Conservation (phyloP, 805 yeast genomes). For the Saturnispora zaruensis region DNA sequence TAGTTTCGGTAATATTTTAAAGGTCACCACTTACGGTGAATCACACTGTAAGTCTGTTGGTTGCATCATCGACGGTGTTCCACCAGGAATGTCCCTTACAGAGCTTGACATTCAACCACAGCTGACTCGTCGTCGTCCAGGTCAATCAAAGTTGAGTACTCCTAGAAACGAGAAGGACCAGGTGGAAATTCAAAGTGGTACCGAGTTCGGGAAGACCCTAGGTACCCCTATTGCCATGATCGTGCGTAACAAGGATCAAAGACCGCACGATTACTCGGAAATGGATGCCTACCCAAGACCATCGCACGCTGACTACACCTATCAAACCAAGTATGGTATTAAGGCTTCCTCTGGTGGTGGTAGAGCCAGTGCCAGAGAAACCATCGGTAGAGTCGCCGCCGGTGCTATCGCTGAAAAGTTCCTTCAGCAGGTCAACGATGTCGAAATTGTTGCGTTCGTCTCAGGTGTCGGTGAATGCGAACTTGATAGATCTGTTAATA, state of each 20-base stretch:
- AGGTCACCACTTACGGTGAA: slow-evolving; percentile 95
- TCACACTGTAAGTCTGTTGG: slow-evolving; percentile 97
- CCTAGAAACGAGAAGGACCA: slow-evolving; percentile 94
- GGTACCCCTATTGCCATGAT: slow-evolving; percentile 96
- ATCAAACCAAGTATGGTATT: slow-evolving; percentile 79
- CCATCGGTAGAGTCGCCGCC: slow-evolving; percentile 98
- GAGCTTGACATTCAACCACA: slow-evolving; percentile 94
- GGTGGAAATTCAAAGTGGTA: slow-evolving; percentile 90
- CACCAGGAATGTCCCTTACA: slow-evolving; percentile 81
- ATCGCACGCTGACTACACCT: slow-evolving; percentile 95
- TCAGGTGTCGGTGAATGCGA: slow-evolving; percentile 79
- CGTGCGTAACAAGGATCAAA: slow-evolving; percentile 88
- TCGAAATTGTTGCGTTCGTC: slow-evolving; percentile 95
- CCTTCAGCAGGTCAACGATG: slow-evolving; percentile 61
- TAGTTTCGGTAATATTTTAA: slow-evolving; percentile 54
- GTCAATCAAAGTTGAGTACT: slow-evolving; percentile 85
- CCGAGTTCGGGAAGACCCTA: slow-evolving; percentile 80
- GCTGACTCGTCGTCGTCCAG: slow-evolving; percentile 94
- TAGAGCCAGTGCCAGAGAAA: slow-evolving; percentile 93
- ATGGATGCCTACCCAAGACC: slow-evolving; percentile 96
- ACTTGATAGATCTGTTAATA: slow-evolving; percentile 65
- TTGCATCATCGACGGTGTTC: slow-evolving; percentile 96
- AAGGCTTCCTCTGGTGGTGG: slow-evolving; percentile 98
- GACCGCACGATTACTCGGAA: slow-evolving; percentile 93
- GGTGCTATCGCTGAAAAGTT: slow-evolving; percentile 97